Evolutionary conservation across 2,329 filamentous ascomycete species (phyloP), one percentile per base, ranked within the genome.

Genomic region (Chaetomium strumarium): DNA sequence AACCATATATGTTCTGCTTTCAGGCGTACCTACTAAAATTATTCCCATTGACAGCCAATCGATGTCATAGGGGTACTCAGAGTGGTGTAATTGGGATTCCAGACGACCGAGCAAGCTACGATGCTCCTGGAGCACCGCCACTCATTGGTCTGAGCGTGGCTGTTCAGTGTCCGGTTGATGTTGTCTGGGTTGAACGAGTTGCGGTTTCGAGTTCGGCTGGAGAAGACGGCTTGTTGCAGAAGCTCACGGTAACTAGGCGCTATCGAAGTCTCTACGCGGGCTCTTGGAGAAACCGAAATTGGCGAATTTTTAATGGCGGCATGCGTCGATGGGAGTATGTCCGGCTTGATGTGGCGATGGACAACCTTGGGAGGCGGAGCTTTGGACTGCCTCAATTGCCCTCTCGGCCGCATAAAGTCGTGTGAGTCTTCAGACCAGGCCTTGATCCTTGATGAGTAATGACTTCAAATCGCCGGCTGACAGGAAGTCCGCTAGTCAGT

Each of bases 341-440:
- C 93, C 11, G 93, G 93, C 72, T 99, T 99, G 75, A 99, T 97
- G 66, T 99, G 93, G 77, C 91, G 45, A 75, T 99, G 93, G 58
- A 99, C 95, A 73, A 96, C 97, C n/a, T n/a, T n/a, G n/a, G n/a
- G n/a, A n/a, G n/a, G 55, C 92, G 92, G 58, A 97, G 80, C 69
- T 95, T 95, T 99, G 93, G 38, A 99, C 92, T n/a, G 92, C 92
- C 67, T 97, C 93, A 61, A 99, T 2, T 96, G n/a, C 92, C 92
- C 66, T 92, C 70, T 99, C 92, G 17, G 93, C 93, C 81, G 97
- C 97, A 72, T 97, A 99, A 72, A 99, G 99, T 14, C 93, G 84
- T 24, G 93, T 97, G 61, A 97, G 62, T 97, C 92, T 69, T 97
- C 92, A 0, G 90, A 95, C 70, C 99, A 97, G 68, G 97, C 96